These are phyloP conservation scores for Fusarium sp. DNA, from an alignment of 2,329 filamentous ascomycete genomes.

Conservation along the genomic window DNA sequence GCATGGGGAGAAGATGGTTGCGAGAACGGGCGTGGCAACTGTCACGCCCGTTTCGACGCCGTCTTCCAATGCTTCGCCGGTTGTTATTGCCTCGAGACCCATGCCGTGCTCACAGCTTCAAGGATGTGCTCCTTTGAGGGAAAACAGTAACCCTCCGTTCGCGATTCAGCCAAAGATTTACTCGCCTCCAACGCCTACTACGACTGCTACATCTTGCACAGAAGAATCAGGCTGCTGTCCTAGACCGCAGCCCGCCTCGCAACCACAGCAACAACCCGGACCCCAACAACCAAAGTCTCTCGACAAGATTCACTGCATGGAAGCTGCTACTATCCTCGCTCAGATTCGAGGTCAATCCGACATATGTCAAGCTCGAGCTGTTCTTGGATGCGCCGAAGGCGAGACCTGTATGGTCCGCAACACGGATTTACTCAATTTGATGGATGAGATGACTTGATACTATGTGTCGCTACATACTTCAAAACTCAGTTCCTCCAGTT, in stretches of 20 bases:
- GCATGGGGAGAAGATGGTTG: background rate
- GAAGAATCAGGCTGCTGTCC: conserved; percentile 13
- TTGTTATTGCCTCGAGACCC: background rate
- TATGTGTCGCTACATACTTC: background rate
- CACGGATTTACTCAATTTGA: conserved; percentile 47
- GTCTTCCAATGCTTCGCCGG: conserved; percentile 15
- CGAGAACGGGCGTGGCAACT: background rate
- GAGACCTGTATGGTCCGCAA: conserved; percentile 49
- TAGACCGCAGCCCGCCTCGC: background rate
- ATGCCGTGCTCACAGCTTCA: background rate
- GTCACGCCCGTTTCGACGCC: conserved; percentile 15
- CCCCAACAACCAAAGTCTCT: background rate
- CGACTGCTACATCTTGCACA: background rate
- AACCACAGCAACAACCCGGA: background rate
- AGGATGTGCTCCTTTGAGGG: background rate
- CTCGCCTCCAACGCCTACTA: background rate
- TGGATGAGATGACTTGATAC: conserved; percentile 44
- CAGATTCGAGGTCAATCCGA: conserved; percentile 51
- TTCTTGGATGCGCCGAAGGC: conserved; percentile 43
- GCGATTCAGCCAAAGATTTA: background rate
- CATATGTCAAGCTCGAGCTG: conserved; percentile 37
- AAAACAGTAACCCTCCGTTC: background rate
- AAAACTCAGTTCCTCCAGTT: conserved; percentile 23
- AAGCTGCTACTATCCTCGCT: conserved; percentile 49
- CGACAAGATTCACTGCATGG: conserved; percentile 42